These are phyloP conservation scores for Castanea sativa DNA, from an alignment of 306 rosid species.

Conservation along the genomic window DNA sequence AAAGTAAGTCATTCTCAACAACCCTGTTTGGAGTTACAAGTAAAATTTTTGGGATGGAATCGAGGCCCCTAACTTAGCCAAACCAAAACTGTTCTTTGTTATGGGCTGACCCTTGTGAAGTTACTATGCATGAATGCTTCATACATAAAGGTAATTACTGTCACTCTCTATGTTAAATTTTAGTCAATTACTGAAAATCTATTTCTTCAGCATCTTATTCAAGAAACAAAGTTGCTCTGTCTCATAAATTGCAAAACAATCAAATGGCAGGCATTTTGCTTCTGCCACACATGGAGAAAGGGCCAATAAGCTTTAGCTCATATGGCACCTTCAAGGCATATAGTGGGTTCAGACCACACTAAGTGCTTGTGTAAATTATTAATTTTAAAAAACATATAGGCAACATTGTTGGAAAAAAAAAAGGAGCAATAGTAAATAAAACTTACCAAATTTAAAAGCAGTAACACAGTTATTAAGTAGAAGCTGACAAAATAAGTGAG, in stretches of 20 bases:
- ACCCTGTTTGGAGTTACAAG: background rate
- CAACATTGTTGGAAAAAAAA: slow-evolving; percentile 1
- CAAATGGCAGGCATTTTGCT: background rate
- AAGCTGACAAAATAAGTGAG: slow-evolving; percentile 73
- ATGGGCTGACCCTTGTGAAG: background rate
- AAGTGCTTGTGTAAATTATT: background rate
- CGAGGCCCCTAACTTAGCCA: background rate
- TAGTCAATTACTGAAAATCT: background rate
- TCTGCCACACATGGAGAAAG: background rate
- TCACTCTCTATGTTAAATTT: background rate
- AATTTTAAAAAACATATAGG: background rate
- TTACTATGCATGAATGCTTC: background rate
- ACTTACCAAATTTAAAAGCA: slow-evolving; percentile 87
- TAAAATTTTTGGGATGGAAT: background rate
- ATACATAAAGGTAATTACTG: no score
- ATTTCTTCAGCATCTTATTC: background rate
- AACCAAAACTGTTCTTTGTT: background rate
- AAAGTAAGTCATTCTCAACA: background rate
- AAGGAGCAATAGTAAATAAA: slow-evolving; percentile 12
- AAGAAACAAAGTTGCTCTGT: background rate
- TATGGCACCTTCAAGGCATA: background rate
- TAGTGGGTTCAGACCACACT: background rate
- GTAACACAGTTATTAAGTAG: slow-evolving; percentile 77
- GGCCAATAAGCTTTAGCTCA: background rate
- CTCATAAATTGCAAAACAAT: background rate